Evolutionary conservation across 352 stramenopile genomes (phyloP).

Genomic region (Pelagophyceae sp.): DNA sequence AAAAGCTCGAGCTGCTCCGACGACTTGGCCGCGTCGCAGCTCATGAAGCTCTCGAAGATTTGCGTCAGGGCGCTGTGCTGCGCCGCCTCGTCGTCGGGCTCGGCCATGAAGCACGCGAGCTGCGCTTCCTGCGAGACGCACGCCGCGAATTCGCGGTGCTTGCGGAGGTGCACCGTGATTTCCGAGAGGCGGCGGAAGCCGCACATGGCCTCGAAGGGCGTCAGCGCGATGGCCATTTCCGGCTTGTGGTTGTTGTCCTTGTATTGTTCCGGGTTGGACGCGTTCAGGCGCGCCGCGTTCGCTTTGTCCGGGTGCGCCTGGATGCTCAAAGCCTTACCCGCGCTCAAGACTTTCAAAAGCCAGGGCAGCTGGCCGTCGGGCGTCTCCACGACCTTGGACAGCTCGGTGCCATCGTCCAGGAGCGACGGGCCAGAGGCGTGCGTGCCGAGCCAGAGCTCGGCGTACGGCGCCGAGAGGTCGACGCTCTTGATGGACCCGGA

Average conservation of each 20-base stretch:
- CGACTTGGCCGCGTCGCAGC: constrained; percentile 42
- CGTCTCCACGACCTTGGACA: constrained; percentile 1
- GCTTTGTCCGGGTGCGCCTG: constrained; percentile 77
- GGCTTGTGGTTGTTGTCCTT: constrained; percentile 98
- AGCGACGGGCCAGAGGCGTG: constrained; percentile 1
- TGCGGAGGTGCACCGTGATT: constrained; percentile 72
- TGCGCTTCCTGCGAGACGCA: constrained; percentile 46
- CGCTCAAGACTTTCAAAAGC: constrained; percentile 95
- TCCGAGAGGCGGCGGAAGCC: constrained; percentile 86
- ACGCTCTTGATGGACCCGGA: neutral
- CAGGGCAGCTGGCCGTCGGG: constrained; percentile 75
- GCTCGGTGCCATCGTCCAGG: constrained; percentile 11
- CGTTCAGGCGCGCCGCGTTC: constrained; percentile 50
- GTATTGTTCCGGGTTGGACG: constrained; percentile 77
- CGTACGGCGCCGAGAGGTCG: constrained; percentile 10
- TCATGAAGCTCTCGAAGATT: constrained; percentile 64
- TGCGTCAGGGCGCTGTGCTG: constrained; percentile 47
- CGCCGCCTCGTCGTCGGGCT: constrained; percentile 28
- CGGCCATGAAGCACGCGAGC: constrained; percentile 40
- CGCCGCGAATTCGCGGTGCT: constrained; percentile 72
- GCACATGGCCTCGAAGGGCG: constrained; percentile 87
- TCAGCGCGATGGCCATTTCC: constrained; percentile 97
- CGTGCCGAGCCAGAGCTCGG: constrained; percentile 19
- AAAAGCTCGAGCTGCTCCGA: constrained; percentile 60
- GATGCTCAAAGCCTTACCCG: constrained; percentile 94